A percentile compares a stretch with the other conserved stretches of the same genome.
Conservation (phyloP, 768 basidiomycete genomes). For the Strobilomyces dryophilus region DNA sequence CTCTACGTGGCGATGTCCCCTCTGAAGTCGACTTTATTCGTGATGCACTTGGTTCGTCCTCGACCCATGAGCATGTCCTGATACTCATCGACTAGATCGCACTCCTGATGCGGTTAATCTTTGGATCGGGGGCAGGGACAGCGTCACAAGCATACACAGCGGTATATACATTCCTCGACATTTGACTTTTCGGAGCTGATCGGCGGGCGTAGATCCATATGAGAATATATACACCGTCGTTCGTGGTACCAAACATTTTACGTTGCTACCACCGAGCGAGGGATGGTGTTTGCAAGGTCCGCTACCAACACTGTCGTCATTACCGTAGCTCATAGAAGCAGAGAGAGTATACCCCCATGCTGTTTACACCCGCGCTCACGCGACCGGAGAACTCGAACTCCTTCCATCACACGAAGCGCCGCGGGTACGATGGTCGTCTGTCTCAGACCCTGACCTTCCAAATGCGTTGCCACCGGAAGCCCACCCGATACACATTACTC, state of each 20-base stretch:
- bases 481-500: slow-evolving; percentile 60
- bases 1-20: slow-evolving; percentile 63
- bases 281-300: slow-evolving; percentile 78
- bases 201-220: slow-evolving; percentile 61
- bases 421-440: slow-evolving; percentile 79
- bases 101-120: slow-evolving; percentile 87
- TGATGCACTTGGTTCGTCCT: slow-evolving; percentile 66
- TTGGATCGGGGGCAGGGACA: slow-evolving; percentile 81
- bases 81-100: slow-evolving; percentile 36
- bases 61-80: background rate
- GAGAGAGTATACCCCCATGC: slow-evolving; percentile 66
- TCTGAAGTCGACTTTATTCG: slow-evolving; percentile 69
- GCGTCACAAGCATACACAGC: slow-evolving; percentile 82
- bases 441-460: slow-evolving; percentile 52
- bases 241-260: slow-evolving; percentile 81
- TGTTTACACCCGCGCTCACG: slow-evolving; percentile 43
- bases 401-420: slow-evolving; percentile 33
- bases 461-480: slow-evolving; percentile 47
- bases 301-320: background rate
- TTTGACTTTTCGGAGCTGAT: background rate
- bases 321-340: slow-evolving; percentile 27
- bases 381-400: slow-evolving; percentile 24
- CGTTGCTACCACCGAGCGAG: slow-evolving; percentile 85
- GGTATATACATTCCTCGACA: slow-evolving; percentile 51
- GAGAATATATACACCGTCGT: slow-evolving; percentile 92